Percentiles rank a stretch among this genome's conserved stretches.
phyloP scores from a whole-genome alignment of 257 asterid species.

The Fraxinus pennsylvanica region DNA sequence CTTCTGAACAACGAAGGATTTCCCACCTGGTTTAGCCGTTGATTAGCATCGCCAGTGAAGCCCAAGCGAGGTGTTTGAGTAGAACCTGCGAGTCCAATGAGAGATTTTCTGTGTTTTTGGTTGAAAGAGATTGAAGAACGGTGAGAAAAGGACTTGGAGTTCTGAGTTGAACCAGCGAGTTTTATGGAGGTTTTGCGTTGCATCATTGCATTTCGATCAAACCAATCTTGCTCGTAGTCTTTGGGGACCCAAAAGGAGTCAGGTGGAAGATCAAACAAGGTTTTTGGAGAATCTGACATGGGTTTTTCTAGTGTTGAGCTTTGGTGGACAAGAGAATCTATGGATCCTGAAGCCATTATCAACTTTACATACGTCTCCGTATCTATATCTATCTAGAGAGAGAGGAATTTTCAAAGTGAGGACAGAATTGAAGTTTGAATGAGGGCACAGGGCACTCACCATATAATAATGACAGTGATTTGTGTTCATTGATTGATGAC shows the following conservation, averaged over 20 bases:
- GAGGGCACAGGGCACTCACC: conserved; percentile 31
- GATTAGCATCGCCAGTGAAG: conserved; percentile 22
- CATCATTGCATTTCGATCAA: conserved; percentile 50
- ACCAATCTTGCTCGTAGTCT: conserved; percentile 59
- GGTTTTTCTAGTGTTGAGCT: background rate
- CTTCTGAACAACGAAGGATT: conserved; percentile 38
- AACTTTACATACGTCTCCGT: background rate
- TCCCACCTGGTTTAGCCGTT: conserved; percentile 33
- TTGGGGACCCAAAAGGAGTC: conserved; percentile 56
- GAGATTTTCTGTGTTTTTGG: conserved; percentile 25
- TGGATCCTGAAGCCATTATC: conserved; percentile 16
- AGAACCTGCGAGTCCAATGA: conserved; percentile 40
- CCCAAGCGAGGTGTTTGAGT: conserved; percentile 30
- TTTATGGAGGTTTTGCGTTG: conserved; percentile 59
- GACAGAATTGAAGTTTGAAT: conserved; percentile 17
- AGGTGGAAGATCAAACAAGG: conserved; percentile 54
- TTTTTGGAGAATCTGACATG: conserved; percentile 24
- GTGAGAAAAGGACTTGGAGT: conserved; percentile 35
- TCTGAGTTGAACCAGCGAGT: conserved; percentile 27
- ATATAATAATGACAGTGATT: conserved; percentile 38
- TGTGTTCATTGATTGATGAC: conserved; percentile 13
- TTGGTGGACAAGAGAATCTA: background rate
- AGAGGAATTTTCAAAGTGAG: conserved; percentile 12
- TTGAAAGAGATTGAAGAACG: conserved; percentile 23
- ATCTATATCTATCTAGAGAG: background rate